Conservation (phyloP, 495 filamentous ascomycete species). For the Amorphotheca resinae region DNA sequence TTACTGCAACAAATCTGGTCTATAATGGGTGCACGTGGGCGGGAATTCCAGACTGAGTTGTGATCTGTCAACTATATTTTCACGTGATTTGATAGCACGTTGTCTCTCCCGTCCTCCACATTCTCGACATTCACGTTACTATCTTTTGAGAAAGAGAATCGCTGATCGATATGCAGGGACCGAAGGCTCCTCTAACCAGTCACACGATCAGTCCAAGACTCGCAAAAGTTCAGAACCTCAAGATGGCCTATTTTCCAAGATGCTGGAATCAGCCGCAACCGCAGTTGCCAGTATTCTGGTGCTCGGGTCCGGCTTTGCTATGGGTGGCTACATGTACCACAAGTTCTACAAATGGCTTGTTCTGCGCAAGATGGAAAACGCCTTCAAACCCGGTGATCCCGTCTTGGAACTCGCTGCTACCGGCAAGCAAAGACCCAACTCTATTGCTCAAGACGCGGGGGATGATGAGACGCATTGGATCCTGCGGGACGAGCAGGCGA, state of each 20-base stretch:
- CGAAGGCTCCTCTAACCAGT: not conserved
- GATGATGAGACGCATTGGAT: constrained; percentile 69
- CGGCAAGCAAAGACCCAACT: constrained; percentile 34
- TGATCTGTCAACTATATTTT: no score
- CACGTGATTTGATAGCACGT: no score
- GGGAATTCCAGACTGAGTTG: no score
- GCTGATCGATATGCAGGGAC: not conserved
- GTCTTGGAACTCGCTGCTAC: constrained; percentile 80
- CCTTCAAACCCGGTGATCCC: constrained; percentile 87
- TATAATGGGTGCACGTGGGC: no score
- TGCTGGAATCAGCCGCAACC: constrained; percentile 75
- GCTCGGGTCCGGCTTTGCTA: constrained; percentile 54
- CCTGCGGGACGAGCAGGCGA: constrained; percentile 60
- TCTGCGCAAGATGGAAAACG: constrained; percentile 79
- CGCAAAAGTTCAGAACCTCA: not conserved
- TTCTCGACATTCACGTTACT: no score
- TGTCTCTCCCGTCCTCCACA: no score
- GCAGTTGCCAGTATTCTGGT: constrained; percentile 78
- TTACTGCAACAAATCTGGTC: no score
- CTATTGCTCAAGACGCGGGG: constrained; percentile 15
- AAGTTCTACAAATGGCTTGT: constrained; percentile 83
- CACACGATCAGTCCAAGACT: not conserved
- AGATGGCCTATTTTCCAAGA: constrained; percentile 43
- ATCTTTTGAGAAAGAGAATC: not conserved
- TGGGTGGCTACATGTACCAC: constrained; percentile 79